Conservation (phyloP, 352 stramenopile genomes). For the Globisporangium apiculatum region DNA sequence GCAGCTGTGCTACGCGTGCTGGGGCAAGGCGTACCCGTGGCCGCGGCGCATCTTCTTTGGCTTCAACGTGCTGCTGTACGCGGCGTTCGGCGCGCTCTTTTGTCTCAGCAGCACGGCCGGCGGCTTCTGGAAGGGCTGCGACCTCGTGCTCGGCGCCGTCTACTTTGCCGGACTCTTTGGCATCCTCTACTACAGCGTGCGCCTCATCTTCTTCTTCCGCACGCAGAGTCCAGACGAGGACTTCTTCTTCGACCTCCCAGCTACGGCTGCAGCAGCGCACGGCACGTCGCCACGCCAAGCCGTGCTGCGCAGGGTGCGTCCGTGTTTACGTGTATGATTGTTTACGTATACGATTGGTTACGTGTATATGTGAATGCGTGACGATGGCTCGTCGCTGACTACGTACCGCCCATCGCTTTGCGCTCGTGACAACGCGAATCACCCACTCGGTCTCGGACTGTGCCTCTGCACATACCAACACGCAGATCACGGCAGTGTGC, state of each 20-base stretch:
- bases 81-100: slow-evolving; percentile 43
- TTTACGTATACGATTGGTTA: slow-evolving; percentile 8
- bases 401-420: no score
- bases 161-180: slow-evolving; percentile 58
- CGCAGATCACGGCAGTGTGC: slow-evolving; percentile 69
- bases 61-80: slow-evolving; percentile 73
- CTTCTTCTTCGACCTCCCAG: slow-evolving; percentile 77
- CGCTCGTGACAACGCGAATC: no score
- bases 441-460: neutral
- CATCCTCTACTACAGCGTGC: slow-evolving; percentile 78
- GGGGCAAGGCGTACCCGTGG: slow-evolving; percentile 66
- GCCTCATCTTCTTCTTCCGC: slow-evolving; percentile 75
- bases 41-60: slow-evolving; percentile 65
- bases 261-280: slow-evolving; percentile 11
- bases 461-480: neutral
- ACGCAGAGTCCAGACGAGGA: slow-evolving; percentile 66
- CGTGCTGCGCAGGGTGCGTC: slow-evolving; percentile 53
- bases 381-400: no score
- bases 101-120: slow-evolving; percentile 32
- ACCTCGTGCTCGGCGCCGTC: slow-evolving; percentile 53
- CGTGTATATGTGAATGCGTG: no score
- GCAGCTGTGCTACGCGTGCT: slow-evolving; percentile 80
- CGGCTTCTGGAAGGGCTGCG: slow-evolving; percentile 57
- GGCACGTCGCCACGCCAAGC: slow-evolving; percentile 42
- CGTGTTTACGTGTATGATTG: neutral